These are phyloP conservation scores for Torulaspora indica DNA, from an alignment of 805 yeast genomes.

Conservation along the genomic window DNA sequence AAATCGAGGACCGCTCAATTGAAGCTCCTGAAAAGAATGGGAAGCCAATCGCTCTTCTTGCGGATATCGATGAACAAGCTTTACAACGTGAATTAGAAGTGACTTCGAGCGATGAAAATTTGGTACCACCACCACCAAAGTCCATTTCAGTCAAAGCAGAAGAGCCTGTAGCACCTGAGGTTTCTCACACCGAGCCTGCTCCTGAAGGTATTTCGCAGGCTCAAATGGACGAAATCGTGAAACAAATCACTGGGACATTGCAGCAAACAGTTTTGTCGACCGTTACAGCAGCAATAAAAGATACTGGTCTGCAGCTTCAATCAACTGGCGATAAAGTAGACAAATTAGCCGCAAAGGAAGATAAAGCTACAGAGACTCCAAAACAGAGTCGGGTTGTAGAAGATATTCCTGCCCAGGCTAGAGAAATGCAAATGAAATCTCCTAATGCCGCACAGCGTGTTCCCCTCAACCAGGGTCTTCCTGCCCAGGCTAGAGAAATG, in stretches of 20 bases:
- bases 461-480: too few species aligned
- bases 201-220: neutral
- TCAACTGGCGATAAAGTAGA: neutral
- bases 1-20: conserved; percentile 8
- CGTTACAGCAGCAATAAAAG: neutral
- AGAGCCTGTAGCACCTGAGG: too few species aligned
- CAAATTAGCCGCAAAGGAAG: neutral
- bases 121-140: neutral
- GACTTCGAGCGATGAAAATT: neutral
- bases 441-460: too few species aligned
- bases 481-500: too few species aligned
- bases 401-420: too few species aligned
- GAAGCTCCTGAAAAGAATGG: neutral
- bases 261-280: conserved; percentile 1
- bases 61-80: neutral
- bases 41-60: neutral
- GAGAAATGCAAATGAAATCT: too few species aligned
- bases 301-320: neutral
- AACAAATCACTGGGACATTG: neutral
- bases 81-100: neutral
- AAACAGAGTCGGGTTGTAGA: neutral
- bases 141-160: too few species aligned
- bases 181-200: neutral
- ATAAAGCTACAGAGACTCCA: neutral
- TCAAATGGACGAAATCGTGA: neutral